Conservation (phyloP, 1,139 yeast species). For the Nakaseomyces bracarensis region DNA sequence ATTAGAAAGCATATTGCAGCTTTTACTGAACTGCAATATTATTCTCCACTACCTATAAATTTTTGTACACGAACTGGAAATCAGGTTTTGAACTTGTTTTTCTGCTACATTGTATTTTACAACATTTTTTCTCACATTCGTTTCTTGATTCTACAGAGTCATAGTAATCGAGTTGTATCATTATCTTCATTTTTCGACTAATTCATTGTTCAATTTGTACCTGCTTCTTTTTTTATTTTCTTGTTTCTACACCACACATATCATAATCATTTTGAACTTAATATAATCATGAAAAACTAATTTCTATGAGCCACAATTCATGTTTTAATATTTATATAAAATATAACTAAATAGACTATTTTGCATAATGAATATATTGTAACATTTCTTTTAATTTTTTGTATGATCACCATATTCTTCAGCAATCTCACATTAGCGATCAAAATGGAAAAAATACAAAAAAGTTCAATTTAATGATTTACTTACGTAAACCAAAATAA, state of each 20-base stretch:
- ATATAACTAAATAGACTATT: conserved; percentile 1
- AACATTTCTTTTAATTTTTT: not conserved
- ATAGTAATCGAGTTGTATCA: not conserved
- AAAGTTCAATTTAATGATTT: too few species aligned
- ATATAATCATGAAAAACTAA: too few species aligned
- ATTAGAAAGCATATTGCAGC: not conserved
- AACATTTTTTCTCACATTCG: not conserved
- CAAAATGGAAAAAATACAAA: too few species aligned
- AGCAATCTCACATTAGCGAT: too few species aligned
- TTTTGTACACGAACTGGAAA: too few species aligned
- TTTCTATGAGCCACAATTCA: too few species aligned
- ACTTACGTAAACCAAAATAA: too few species aligned
- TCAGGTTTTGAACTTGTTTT: not conserved
- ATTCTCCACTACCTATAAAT: too few species aligned
- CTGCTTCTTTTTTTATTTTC: not conserved
- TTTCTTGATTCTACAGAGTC: not conserved
- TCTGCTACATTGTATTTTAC: not conserved
- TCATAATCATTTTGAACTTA: too few species aligned
- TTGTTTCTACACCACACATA: not conserved
- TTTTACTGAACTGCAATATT: too few species aligned
- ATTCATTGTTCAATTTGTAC: not conserved
- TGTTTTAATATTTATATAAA: too few species aligned
- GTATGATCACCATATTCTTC: too few species aligned
- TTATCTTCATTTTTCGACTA: not conserved
- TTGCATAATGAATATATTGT: conserved; percentile 3